Conservation (phyloP, 768 basidiomycete species). For the Tulasnella calospora region DNA sequence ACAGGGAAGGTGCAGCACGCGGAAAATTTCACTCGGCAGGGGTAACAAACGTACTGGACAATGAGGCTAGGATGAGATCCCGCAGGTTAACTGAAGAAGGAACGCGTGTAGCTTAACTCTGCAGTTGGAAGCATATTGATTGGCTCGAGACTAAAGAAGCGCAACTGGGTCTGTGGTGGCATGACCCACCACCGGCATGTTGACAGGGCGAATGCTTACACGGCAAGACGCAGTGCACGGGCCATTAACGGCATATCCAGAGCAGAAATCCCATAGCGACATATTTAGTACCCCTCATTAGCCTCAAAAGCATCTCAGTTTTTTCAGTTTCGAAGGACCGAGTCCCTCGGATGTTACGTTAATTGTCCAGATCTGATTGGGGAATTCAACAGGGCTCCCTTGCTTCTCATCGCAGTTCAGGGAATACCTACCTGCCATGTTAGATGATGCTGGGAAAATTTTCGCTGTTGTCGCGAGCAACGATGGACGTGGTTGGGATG, state of each 20-base stretch:
- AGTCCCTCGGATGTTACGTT: background rate
- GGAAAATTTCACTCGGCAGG: background rate
- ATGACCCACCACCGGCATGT: background rate
- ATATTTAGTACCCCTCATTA: background rate
- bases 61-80: background rate
- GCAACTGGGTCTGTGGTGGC: background rate
- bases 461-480: background rate
- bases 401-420: background rate
- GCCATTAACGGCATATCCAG: background rate
- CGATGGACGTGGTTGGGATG: background rate
- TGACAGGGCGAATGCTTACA: background rate
- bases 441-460: background rate
- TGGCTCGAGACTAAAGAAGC: background rate
- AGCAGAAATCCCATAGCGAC: background rate
- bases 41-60: background rate
- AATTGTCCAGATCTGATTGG: background rate
- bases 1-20: background rate
- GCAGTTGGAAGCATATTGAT: background rate
- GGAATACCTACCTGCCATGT: background rate
- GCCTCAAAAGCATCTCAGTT: background rate
- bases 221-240: background rate
- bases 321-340: background rate
- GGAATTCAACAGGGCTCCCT: background rate
- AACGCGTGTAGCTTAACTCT: background rate
- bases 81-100: conserved; percentile 3